These are phyloP conservation scores for Colletotrichum liaoningense DNA, from an alignment of 2,329 filamentous ascomycete genomes.

Conservation along the genomic window DNA sequence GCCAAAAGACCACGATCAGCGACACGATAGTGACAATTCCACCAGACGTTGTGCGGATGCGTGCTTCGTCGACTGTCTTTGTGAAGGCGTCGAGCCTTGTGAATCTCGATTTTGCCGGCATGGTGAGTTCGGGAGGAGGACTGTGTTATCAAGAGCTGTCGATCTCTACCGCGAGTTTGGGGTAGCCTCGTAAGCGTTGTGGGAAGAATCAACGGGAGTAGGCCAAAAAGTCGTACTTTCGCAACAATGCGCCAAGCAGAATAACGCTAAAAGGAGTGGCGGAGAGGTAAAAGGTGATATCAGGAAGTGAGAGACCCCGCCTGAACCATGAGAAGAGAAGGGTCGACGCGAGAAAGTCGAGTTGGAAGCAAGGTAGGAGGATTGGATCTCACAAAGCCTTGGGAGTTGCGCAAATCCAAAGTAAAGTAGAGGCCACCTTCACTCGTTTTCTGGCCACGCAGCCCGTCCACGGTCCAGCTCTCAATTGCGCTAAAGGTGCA, in stretches of 20 bases:
- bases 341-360: neutral
- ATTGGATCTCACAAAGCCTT: conserved; percentile 1
- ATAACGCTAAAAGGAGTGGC: conserved; percentile 38
- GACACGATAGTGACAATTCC: conserved; percentile 95
- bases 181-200: conserved; percentile 17
- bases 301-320: conserved; percentile 27
- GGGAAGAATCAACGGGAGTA: conserved; percentile 18
- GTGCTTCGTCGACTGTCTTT: conserved; percentile 98
- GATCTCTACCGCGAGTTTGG: conserved; percentile 11
- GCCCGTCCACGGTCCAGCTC: conserved; percentile 13
- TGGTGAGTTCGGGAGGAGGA: conserved; percentile 50
- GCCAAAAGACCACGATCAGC: conserved; percentile 86
- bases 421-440: conserved; percentile 49
- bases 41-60: conserved; percentile 93
- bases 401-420: neutral
- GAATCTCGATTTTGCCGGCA: conserved; percentile 94
- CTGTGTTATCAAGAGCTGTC: neutral
- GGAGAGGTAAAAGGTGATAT: conserved; percentile 16
- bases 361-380: neutral
- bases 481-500: conserved; percentile 26
- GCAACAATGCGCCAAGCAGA: conserved; percentile 28
- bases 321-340: conserved; percentile 33
- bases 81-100: conserved; percentile 98
- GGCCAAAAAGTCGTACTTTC: conserved; percentile 7
- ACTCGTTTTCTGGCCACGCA: conserved; percentile 41